Base-by-base conservation (phyloP, 2,329 filamentous ascomycete genomes). In the Emmonsia crescens region DNA sequence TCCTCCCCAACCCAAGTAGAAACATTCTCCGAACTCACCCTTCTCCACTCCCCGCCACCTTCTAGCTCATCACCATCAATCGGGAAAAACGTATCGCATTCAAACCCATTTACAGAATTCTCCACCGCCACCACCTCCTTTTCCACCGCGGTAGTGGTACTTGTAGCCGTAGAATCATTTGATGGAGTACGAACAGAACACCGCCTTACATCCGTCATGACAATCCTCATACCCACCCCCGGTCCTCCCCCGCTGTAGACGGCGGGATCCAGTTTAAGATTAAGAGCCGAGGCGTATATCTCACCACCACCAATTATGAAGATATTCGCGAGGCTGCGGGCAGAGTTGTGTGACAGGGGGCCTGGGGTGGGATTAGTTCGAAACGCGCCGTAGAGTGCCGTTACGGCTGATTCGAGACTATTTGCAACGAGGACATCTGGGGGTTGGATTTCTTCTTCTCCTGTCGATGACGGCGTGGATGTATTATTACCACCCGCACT, bases 251-350 rank as follows among this genome's bases (percentile, higher is more conserved):
- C 24, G n/a, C 33, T n/a, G n/a, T 21, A 54, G 9, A 51, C 55
- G 19, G 1, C 12, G n/a, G 42, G 16, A 44, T 51, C 48, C 48
- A 31, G 14, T n/a, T 19, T 51, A 51, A 72, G 61, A 12, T 66
- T 59, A 70, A 97, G 78, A 16, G 90, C 87, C 27, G 86, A 82
- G 46, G 78, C 79, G 75, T 97, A 99, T 66, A 97, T 87, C 76
- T 91, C 88, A 61, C 85, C 89, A 4, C 94, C 94, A 29, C 94
- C 94, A 69, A 99, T 96, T 51, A 97, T 83, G 74, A 92, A 97
- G 3, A 91, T 81, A 67, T 83, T 82, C 9, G 80, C 82, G 40
- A 86, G 68, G 14, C 64, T 69, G 51, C 66, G 67, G 55, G 64
- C 40, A 36, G 61, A 57, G 48, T 64, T 66, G 62, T 14, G 56